A percentile compares a stretch with the other conserved stretches of the same genome.
These are phyloP conservation scores for Chlamydomonas reinhardtii DNA, from an alignment of 163 green algal genomes.

Conservation along the genomic window DNA sequence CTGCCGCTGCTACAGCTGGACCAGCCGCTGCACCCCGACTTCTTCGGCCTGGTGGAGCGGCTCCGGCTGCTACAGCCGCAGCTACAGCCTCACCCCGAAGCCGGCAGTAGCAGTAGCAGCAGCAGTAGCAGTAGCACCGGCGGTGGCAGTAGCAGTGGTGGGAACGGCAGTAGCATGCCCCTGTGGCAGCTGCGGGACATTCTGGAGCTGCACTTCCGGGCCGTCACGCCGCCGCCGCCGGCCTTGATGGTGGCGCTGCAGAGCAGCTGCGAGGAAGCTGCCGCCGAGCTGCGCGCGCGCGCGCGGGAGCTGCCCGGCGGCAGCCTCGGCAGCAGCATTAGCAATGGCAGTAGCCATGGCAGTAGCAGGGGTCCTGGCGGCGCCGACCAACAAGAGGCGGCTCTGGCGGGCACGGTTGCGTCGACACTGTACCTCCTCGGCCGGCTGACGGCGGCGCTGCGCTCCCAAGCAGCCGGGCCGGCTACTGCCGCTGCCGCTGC, in stretches of 20 bases:
- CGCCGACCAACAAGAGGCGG: neutral
- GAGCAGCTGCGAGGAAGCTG: conserved; percentile 2
- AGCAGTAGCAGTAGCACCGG: neutral
- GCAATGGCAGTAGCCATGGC: neutral
- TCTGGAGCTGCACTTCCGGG: conserved; percentile 20
- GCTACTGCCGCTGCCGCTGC: neutral
- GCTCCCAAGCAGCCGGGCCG: neutral
- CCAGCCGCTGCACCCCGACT: conserved; percentile 24
- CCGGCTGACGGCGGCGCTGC: neutral
- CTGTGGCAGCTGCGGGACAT: conserved; percentile 25
- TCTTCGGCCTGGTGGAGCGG: neutral
- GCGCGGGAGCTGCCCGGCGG: too few species aligned
- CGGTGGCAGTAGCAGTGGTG: too few species aligned
- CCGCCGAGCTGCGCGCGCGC: conserved; percentile 11
- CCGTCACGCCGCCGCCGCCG: neutral
- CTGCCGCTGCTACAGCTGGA: conserved; percentile 17
- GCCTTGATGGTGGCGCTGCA: neutral
- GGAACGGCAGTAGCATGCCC: neutral
- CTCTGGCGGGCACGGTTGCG: neutral
- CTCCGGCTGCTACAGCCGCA: neutral
- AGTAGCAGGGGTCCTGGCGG: neutral
- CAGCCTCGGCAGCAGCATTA: neutral
- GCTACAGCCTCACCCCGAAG: neutral
- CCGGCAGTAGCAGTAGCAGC: too few species aligned
- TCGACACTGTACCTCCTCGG: conserved; percentile 34